These are phyloP conservation scores for Daedalea quercina DNA, from an alignment of 768 basidiomycete species.

Conservation along the genomic window DNA sequence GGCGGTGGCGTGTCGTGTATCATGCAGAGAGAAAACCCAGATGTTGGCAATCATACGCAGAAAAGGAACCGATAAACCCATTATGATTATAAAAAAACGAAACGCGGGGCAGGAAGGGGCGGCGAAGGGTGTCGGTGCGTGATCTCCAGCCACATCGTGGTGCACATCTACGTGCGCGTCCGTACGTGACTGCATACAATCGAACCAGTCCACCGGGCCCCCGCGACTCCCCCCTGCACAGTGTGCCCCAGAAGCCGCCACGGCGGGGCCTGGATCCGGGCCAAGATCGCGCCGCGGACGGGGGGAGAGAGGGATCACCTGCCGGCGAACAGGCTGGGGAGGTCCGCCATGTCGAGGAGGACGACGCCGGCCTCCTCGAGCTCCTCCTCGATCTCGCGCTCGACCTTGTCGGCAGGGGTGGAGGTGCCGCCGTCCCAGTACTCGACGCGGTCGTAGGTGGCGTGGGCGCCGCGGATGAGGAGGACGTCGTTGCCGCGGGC, in stretches of 20 bases:
- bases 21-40: not conserved
- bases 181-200: not conserved
- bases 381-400: constrained; percentile 57
- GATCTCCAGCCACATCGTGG: not conserved
- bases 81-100: not conserved
- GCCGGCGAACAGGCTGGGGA: constrained; percentile 51
- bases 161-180: not conserved
- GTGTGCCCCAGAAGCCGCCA: not conserved
- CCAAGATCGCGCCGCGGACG: not conserved
- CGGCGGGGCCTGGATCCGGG: not conserved
- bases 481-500: constrained; percentile 61
- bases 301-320: no score
- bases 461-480: constrained; percentile 58
- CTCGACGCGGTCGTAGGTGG: constrained; percentile 61
- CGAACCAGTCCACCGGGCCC: not conserved
- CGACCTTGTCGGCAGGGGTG: constrained; percentile 42
- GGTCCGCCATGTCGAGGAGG: constrained; percentile 60
- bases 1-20: not conserved
- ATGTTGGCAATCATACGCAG: not conserved
- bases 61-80: no score
- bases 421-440: constrained; percentile 44
- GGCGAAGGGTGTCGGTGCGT: not conserved
- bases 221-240: not conserved
- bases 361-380: constrained; percentile 63
- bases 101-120: not conserved